Percentiles rank a stretch among this genome's conserved stretches.
These are phyloP conservation scores for Auriscalpium microsporum DNA, from an alignment of 768 basidiomycete species.

Conservation along the genomic window DNA sequence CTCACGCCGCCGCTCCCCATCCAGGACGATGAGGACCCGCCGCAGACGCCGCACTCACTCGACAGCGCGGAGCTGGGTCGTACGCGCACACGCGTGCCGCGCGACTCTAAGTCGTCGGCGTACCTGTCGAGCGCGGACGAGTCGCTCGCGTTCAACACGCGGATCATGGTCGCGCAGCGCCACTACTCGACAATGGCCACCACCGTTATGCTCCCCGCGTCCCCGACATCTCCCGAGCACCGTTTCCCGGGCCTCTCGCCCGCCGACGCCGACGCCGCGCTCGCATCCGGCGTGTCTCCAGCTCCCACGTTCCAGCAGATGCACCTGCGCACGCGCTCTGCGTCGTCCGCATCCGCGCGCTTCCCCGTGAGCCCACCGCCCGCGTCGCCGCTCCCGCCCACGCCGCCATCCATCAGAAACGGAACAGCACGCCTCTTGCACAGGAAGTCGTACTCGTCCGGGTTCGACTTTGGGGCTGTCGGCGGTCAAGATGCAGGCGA, in stretches of 20 bases:
- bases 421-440: slow-evolving; percentile 37
- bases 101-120: slow-evolving; percentile 49
- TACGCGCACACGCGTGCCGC: slow-evolving; percentile 24
- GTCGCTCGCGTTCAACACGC: slow-evolving; percentile 39
- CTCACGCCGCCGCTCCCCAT: slow-evolving; percentile 55
- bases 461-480: slow-evolving; percentile 51
- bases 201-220: slow-evolving; percentile 47
- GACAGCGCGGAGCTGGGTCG: slow-evolving; percentile 48
- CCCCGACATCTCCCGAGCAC: slow-evolving; percentile 29
- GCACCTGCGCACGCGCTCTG: slow-evolving; percentile 58
- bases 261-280: slow-evolving; percentile 8
- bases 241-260: slow-evolving; percentile 26
- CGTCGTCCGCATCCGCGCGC: slow-evolving; percentile 39
- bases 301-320: slow-evolving; percentile 8
- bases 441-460: slow-evolving; percentile 42
- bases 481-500: slow-evolving; percentile 46
- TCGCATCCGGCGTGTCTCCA: slow-evolving; percentile 10
- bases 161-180: slow-evolving; percentile 64
- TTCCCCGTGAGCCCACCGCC: slow-evolving; percentile 48
- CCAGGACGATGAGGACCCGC: slow-evolving; percentile 36
- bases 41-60: slow-evolving; percentile 44
- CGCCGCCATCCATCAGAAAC: slow-evolving; percentile 58
- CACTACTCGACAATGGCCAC: slow-evolving; percentile 67
- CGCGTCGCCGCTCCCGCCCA: slow-evolving; percentile 62
- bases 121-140: slow-evolving; percentile 45